Evolutionary conservation across 805 yeast species (phyloP).

Genomic region (Ogataea nitratoaversa): DNA sequence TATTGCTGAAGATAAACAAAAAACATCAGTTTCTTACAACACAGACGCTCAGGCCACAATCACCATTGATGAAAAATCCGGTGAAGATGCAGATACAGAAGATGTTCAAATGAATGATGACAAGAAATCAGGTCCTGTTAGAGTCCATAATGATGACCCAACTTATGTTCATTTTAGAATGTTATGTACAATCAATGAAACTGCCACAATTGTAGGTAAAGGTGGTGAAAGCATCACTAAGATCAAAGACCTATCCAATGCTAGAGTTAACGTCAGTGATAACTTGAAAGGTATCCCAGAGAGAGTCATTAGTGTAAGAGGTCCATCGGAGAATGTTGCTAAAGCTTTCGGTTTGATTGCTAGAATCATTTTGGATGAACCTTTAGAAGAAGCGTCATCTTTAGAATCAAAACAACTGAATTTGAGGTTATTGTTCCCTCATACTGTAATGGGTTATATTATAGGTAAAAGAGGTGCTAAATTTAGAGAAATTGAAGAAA

Average conservation of each 20-base stretch:
- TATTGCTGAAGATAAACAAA: constrained; percentile 37
- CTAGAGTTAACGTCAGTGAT: constrained; percentile 68
- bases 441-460: constrained; percentile 72
- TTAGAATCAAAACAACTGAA: constrained; percentile 50
- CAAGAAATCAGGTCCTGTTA: constrained; percentile 17
- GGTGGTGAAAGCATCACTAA: constrained; percentile 72
- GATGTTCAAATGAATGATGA: constrained; percentile 6
- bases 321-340: constrained; percentile 74
- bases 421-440: constrained; percentile 66
- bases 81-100: constrained; percentile 1
- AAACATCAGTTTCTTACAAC: constrained; percentile 37
- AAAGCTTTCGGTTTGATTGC: constrained; percentile 74
- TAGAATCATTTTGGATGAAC: constrained; percentile 62
- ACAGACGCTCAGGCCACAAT: constrained; percentile 9
- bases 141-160: constrained; percentile 42
- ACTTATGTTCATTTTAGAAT: constrained; percentile 66
- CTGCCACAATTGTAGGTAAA: constrained; percentile 71
- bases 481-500: constrained; percentile 77
- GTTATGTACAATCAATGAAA: constrained; percentile 73
- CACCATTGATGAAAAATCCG: constrained; percentile 1
- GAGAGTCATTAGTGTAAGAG: constrained; percentile 69
- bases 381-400: constrained; percentile 58
- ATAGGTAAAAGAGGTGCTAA: constrained; percentile 74
- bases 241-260: constrained; percentile 58
- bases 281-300: constrained; percentile 69